These are phyloP conservation scores for Cercospora canescens DNA, from an alignment of 2,329 filamentous ascomycete genomes.

Conservation along the genomic window DNA sequence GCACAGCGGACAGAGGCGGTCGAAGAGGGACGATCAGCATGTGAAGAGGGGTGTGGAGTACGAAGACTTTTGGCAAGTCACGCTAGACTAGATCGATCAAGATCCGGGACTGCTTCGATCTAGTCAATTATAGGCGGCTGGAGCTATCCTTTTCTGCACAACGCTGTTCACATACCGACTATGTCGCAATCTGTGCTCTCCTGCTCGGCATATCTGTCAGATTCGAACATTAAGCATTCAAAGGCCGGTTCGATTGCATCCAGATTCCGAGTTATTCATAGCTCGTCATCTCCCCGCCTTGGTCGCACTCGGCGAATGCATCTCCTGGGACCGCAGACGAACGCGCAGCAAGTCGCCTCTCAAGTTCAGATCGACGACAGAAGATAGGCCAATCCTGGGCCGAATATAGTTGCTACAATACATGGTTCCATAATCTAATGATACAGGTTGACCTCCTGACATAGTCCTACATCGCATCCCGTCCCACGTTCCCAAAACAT, in stretches of 20 bases:
- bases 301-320: neutral
- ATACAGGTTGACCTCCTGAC: neutral
- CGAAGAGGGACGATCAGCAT: neutral
- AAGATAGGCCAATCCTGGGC: neutral
- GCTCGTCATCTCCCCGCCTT: neutral
- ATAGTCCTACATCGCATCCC: neutral
- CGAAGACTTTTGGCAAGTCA: neutral
- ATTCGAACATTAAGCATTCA: too few species aligned
- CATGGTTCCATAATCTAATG: neutral
- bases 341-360: too few species aligned
- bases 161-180: neutral
- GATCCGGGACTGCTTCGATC: neutral
- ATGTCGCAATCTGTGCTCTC: neutral
- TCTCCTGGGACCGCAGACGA: neutral
- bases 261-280: too few species aligned
- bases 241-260: too few species aligned
- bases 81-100: neutral
- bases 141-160: neutral
- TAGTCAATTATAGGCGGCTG: neutral
- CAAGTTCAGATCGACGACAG: neutral
- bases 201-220: neutral
- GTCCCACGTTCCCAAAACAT: neutral
- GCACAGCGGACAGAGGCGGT: neutral
- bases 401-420: neutral
- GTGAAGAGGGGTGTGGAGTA: neutral